Evolutionary conservation across 2,329 filamentous ascomycete genomes (phyloP).

Genomic region (Alternaria incomplexa): DNA sequence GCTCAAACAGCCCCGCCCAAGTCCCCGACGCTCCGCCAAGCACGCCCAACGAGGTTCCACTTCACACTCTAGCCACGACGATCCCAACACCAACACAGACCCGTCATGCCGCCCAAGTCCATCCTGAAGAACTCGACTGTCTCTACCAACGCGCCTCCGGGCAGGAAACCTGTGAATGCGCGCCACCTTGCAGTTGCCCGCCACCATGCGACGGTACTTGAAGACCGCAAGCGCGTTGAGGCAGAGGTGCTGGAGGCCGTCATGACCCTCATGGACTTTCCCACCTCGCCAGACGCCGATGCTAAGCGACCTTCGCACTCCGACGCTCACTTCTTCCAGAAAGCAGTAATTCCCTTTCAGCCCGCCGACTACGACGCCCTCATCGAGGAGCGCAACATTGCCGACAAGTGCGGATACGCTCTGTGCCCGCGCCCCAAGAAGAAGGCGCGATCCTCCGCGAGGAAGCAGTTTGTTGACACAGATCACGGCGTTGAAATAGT

Average conservation of each 20-base stretch:
- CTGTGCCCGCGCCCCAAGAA: slow-evolving; percentile 73
- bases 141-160: slow-evolving; percentile 25
- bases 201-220: slow-evolving; percentile 81
- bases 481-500: slow-evolving; percentile 68
- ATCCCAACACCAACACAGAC: slow-evolving; percentile 8
- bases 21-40: slow-evolving; percentile 15
- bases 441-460: slow-evolving; percentile 55
- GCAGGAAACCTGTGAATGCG: slow-evolving; percentile 42
- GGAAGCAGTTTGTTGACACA: slow-evolving; percentile 71
- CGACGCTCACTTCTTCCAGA: slow-evolving; percentile 71
- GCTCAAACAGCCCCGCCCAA: slow-evolving; percentile 25
- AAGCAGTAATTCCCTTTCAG: slow-evolving; percentile 75
- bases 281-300: slow-evolving; percentile 59
- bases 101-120: slow-evolving; percentile 50
- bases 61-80: slow-evolving; percentile 8
- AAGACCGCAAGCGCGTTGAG: slow-evolving; percentile 81
- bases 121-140: slow-evolving; percentile 48
- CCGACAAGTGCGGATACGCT: slow-evolving; percentile 80
- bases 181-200: slow-evolving; percentile 70
- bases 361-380: slow-evolving; percentile 89
- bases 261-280: slow-evolving; percentile 71
- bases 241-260: slow-evolving; percentile 73
- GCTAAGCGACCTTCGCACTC: slow-evolving; percentile 59
- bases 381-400: slow-evolving; percentile 86
- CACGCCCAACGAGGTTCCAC: slow-evolving; percentile 10